A percentile compares a stretch with the other conserved stretches of the same genome.
These are phyloP conservation scores for Didymella lethalis DNA, from an alignment of 2,329 filamentous ascomycete genomes.

Conservation along the genomic window DNA sequence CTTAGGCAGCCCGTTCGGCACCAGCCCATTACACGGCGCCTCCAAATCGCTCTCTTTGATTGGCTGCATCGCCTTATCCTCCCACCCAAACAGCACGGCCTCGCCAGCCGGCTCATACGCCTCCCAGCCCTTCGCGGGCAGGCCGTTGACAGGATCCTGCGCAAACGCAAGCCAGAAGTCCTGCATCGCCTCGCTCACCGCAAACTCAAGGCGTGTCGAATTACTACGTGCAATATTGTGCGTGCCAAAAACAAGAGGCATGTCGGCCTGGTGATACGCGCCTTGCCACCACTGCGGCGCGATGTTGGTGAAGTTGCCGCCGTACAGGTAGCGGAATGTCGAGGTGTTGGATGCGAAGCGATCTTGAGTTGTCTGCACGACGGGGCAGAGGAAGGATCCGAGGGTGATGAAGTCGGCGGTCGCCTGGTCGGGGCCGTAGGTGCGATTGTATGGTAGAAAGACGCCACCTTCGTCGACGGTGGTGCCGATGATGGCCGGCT, in stretches of 20 bases:
- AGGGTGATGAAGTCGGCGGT: constrained; percentile 33
- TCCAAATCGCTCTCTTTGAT: constrained; percentile 33
- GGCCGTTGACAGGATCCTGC: constrained; percentile 39
- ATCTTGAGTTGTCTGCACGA: constrained; percentile 36
- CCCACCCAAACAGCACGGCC: constrained; percentile 34
- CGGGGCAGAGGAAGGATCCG: constrained; percentile 42
- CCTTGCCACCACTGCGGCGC: constrained; percentile 46
- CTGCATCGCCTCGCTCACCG: constrained; percentile 49
- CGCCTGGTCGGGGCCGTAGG: constrained; percentile 36
- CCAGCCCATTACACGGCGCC: constrained; percentile 26
- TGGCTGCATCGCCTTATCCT: constrained; percentile 26
- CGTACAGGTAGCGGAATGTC: constrained; percentile 51
- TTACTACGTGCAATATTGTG: constrained; percentile 37
- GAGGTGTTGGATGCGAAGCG: constrained; percentile 35
- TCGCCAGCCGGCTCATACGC: constrained; percentile 39
- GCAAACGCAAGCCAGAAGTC: constrained; percentile 50
- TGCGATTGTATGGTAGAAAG: constrained; percentile 44
- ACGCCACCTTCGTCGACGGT: constrained; percentile 46
- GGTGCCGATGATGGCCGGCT: constrained; percentile 51
- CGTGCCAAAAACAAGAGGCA: constrained; percentile 49
- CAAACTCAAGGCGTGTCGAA: constrained; percentile 40
- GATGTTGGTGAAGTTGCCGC: constrained; percentile 49
- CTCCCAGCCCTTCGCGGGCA: constrained; percentile 46
- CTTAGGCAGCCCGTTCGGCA: constrained; percentile 21
- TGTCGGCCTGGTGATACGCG: constrained; percentile 48